A percentile compares a stretch with the other conserved stretches of the same genome.
phyloP scores from a whole-genome alignment of 1,284 basidiomycete genomes.

The Pholiota adiposa region DNA sequence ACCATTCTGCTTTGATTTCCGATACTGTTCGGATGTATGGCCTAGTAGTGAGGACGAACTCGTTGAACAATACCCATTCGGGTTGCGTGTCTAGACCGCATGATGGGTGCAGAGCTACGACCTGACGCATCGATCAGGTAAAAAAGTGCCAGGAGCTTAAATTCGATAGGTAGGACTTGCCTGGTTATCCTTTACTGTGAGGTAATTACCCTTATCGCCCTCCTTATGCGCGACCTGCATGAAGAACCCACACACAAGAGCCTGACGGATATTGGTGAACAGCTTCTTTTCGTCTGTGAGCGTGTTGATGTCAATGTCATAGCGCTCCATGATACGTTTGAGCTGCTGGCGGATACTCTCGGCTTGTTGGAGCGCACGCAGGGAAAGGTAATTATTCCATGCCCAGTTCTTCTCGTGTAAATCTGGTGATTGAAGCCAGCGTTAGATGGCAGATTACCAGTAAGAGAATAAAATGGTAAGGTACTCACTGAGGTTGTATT shows the following conservation, averaged over 20 bases:
- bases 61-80: slow-evolving; percentile 98
- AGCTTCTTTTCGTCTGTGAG: slow-evolving; percentile 81
- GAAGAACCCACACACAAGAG: slow-evolving; percentile 94
- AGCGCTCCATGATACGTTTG: slow-evolving; percentile 93
- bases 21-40: slow-evolving; percentile 93
- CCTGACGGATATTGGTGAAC: slow-evolving; percentile 82
- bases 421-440: slow-evolving; percentile 52
- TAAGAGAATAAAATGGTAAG: not conserved
- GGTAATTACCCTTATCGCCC: slow-evolving; percentile 86
- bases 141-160: not conserved
- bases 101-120: slow-evolving; percentile 92
- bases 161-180: slow-evolving; percentile 36
- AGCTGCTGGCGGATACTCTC: slow-evolving; percentile 96
- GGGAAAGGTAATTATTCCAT: slow-evolving; percentile 91
- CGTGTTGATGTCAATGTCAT: slow-evolving; percentile 83
- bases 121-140: slow-evolving; percentile 41
- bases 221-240: slow-evolving; percentile 98
- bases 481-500: slow-evolving; percentile 80
- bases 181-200: slow-evolving; percentile 95
- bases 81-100: slow-evolving; percentile 93
- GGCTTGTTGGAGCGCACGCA: slow-evolving; percentile 86
- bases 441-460: not conserved
- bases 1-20: slow-evolving; percentile 91
- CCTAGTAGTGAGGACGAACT: slow-evolving; percentile 93
- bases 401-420: slow-evolving; percentile 86